These are phyloP conservation scores for Xylaria acuta DNA, from an alignment of 495 filamentous ascomycete species.

Conservation along the genomic window DNA sequence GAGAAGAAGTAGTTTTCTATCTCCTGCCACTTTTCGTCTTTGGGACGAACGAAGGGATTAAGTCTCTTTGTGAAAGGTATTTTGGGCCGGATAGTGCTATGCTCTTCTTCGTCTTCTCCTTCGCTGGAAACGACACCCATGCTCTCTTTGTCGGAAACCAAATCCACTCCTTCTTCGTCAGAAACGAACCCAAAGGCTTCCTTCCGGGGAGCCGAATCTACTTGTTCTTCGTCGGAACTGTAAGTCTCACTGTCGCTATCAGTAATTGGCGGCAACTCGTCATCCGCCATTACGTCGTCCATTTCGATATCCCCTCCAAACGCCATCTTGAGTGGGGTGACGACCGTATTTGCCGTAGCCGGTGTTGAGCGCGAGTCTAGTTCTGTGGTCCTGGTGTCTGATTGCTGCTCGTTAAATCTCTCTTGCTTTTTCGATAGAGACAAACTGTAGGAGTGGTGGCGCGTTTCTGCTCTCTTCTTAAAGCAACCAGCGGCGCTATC, in stretches of 20 bases:
- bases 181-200: neutral
- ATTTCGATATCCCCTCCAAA: conserved; percentile 5
- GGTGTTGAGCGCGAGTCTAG: neutral
- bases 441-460: neutral
- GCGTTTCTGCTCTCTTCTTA: neutral
- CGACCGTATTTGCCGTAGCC: neutral
- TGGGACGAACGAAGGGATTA: conserved; percentile 26
- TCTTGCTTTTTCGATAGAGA: neutral
- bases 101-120: neutral
- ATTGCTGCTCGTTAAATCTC: conserved; percentile 2
- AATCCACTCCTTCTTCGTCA: neutral
- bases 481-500: conserved; percentile 19
- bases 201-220: neutral
- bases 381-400: neutral
- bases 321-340: neutral
- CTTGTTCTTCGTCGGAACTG: neutral
- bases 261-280: neutral
- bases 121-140: neutral
- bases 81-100: conserved; percentile 11
- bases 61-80: conserved; percentile 27
- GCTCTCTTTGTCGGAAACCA: neutral
- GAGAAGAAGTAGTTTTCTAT: conserved; percentile 33
- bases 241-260: neutral
- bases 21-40: conserved; percentile 26
- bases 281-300: neutral